phyloP scores from a whole-genome alignment of 768 basidiomycete genomes.

The Galerina marginata region DNA sequence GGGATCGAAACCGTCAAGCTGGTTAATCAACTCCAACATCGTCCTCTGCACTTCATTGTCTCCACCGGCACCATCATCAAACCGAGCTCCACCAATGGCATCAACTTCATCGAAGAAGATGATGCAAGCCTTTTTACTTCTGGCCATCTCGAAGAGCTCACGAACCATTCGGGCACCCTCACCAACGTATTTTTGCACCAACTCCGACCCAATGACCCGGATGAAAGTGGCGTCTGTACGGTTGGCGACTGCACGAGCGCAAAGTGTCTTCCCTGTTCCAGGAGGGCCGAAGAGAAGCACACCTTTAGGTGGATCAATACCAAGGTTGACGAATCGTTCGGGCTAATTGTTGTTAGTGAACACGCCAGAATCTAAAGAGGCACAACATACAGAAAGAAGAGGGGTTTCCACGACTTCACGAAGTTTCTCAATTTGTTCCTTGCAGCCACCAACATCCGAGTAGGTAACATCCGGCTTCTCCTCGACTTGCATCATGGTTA shows the following conservation, averaged over 20 bases:
- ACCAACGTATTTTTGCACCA: constrained; percentile 99
- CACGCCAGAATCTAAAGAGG: neutral
- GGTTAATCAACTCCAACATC: constrained; percentile 99
- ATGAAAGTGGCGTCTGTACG: constrained; percentile 99
- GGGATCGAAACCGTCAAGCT: constrained; percentile 97
- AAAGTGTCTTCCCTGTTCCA: constrained; percentile 98
- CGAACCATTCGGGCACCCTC: constrained; percentile 99
- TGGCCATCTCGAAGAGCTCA: constrained; percentile 98
- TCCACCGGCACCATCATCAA: constrained; percentile 98
- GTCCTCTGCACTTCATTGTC: constrained; percentile 99
- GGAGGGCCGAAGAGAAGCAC: constrained; percentile 95
- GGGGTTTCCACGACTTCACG: constrained; percentile 98
- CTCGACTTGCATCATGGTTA: constrained; percentile 99
- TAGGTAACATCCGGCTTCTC: constrained; percentile 99
- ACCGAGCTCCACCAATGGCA: constrained; percentile 96
- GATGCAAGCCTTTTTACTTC: constrained; percentile 98
- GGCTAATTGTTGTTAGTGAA: constrained; percentile 60
- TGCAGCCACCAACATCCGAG: constrained; percentile 97
- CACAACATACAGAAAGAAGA: constrained; percentile 77
- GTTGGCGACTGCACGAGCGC: constrained; percentile 97
- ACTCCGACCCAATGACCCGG: constrained; percentile 97
- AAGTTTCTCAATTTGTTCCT: constrained; percentile 99
- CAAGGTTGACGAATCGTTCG: constrained; percentile 97
- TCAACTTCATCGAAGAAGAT: constrained; percentile 99
- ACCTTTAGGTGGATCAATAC: constrained; percentile 99